Evolutionary conservation across 495 filamentous ascomycete genomes (phyloP).

Genomic region (Neurospora sp.): DNA sequence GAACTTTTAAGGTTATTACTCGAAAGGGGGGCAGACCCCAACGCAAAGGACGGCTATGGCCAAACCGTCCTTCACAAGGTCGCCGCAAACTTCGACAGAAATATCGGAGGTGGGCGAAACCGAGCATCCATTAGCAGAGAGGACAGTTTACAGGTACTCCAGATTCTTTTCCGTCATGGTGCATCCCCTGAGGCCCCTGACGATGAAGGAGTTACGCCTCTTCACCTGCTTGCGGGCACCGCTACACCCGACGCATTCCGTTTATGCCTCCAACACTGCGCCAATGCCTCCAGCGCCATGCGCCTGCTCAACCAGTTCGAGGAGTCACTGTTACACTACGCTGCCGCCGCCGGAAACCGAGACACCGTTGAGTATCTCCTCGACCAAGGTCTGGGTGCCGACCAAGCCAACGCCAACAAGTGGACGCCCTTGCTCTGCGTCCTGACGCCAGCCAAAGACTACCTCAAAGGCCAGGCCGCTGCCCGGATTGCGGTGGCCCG

Average conservation of each 20-base stretch:
- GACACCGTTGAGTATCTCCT: slow-evolving; percentile 13
- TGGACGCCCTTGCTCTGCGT: slow-evolving; percentile 19
- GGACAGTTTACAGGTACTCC: background rate
- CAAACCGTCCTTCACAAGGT: background rate
- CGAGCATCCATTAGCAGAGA: background rate
- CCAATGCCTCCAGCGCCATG: background rate
- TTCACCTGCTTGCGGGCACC: slow-evolving; percentile 3
- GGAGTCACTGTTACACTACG: slow-evolving; percentile 15
- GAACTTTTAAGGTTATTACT: background rate
- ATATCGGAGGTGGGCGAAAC: background rate
- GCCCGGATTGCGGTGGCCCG: background rate
- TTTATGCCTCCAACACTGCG: slow-evolving; percentile 5
- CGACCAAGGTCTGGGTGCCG: slow-evolving; percentile 8
- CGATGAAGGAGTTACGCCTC: slow-evolving; percentile 3
- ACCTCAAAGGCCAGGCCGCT: background rate
- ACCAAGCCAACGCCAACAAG: slow-evolving; percentile 9
- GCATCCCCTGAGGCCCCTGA: slow-evolving; percentile 5
- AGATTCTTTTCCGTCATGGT: slow-evolving; percentile 1
- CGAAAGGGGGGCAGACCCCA: background rate
- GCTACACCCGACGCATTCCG: slow-evolving; percentile 2
- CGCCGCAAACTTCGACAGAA: background rate
- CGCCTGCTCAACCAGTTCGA: background rate
- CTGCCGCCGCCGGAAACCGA: slow-evolving; percentile 7
- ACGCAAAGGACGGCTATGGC: background rate
- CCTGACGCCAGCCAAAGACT: slow-evolving; percentile 2